A percentile compares a stretch with the other conserved stretches of the same genome.
Evolutionary conservation across 192 early-diverging fungal species (phyloP).

Genomic region (Rhizophagus sp.): DNA sequence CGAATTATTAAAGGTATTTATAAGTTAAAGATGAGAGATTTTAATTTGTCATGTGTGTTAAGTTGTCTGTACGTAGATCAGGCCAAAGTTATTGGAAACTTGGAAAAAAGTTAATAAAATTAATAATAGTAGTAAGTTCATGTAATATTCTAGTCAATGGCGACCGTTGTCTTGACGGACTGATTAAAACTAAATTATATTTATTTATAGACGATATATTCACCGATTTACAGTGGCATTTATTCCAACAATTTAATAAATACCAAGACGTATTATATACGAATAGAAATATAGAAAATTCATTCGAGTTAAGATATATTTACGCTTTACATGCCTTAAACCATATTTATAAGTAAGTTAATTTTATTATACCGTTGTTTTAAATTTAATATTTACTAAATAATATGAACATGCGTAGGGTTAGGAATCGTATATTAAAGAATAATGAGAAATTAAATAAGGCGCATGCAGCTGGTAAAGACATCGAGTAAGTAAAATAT

Average conservation of each 20-base stretch:
- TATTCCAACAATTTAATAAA: slow-evolving; percentile 66
- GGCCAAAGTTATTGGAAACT: not conserved
- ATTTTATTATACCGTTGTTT: not conserved
- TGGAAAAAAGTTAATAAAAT: not conserved
- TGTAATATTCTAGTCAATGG: not conserved
- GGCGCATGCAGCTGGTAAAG: slow-evolving; percentile 55
- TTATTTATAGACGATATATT: slow-evolving; percentile 43
- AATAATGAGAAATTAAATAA: slow-evolving; percentile 76
- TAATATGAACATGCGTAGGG: slow-evolving; percentile 34
- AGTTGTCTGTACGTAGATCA: slow-evolving; percentile 22
- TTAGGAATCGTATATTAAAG: slow-evolving; percentile 72
- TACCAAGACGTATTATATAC: slow-evolving; percentile 81
- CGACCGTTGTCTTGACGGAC: no score
- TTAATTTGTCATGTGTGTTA: not conserved
- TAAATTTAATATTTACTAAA: not conserved
- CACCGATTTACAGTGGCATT: slow-evolving; percentile 56
- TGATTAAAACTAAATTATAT: slow-evolving; percentile 21
- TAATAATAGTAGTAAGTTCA: not conserved
- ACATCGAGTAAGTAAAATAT: slow-evolving; percentile 42
- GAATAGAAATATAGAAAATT: slow-evolving; percentile 58
- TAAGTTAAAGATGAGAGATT: not conserved
- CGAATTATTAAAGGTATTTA: not conserved
- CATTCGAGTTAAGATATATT: slow-evolving; percentile 66
- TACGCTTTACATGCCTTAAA: slow-evolving; percentile 89
- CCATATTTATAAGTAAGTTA: slow-evolving; percentile 76